These are phyloP conservation scores for Aspergillus ustus DNA, from an alignment of 2,329 filamentous ascomycete genomes.

Conservation along the genomic window DNA sequence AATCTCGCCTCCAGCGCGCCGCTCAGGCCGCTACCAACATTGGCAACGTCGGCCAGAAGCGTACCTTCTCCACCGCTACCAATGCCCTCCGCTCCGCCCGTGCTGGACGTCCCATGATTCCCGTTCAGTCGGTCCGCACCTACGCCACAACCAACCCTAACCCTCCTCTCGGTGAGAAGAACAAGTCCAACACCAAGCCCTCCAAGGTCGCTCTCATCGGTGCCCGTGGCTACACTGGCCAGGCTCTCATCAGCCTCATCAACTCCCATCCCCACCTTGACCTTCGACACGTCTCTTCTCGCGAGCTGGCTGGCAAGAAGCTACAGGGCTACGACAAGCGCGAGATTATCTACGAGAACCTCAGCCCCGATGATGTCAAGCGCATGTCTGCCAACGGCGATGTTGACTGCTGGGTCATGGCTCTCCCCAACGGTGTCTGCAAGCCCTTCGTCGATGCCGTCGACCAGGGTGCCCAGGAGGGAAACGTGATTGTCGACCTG, in stretches of 20 bases:
- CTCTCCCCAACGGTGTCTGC: constrained; percentile 92
- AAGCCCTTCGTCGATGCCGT: constrained; percentile 92
- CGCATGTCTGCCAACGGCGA: constrained; percentile 81
- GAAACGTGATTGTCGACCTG: constrained; percentile 85
- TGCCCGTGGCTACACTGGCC: constrained; percentile 90
- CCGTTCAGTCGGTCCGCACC: constrained; percentile 41
- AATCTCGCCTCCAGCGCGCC: constrained; percentile 79
- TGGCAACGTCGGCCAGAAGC: constrained; percentile 61
- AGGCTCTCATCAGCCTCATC: constrained; percentile 84
- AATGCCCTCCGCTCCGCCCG: constrained; percentile 46
- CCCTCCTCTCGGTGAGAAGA: constrained; percentile 85
- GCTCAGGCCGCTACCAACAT: constrained; percentile 70
- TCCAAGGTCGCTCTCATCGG: constrained; percentile 86
- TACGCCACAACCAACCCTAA: constrained; percentile 71
- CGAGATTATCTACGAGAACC: constrained; percentile 89
- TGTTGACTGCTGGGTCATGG: constrained; percentile 97
- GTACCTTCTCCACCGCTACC: constrained; percentile 67
- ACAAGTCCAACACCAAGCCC: constrained; percentile 78
- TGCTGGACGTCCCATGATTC: constrained; percentile 33
- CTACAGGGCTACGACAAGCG: constrained; percentile 90
- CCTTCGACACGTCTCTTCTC: constrained; percentile 87
- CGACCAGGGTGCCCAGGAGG: constrained; percentile 67
- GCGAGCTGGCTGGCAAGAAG: constrained; percentile 85
- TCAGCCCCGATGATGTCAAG: constrained; percentile 82
- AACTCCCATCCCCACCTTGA: constrained; percentile 90